Evolutionary conservation across 768 basidiomycete species (phyloP), one percentile per base, ranked within the genome.

Genomic region (Leccinum fibrillosum): DNA sequence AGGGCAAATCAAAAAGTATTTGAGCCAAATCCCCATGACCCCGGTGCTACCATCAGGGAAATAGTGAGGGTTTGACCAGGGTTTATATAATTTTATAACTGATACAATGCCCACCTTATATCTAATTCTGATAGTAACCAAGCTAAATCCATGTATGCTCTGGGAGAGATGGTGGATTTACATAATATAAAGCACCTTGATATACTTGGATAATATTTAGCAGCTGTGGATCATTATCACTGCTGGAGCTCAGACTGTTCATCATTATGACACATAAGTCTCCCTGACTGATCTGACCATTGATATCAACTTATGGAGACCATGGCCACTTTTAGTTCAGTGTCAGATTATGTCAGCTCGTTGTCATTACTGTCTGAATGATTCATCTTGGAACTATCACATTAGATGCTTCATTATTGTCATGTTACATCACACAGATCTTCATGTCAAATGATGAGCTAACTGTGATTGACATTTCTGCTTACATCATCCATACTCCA

Each of bases 1-100:
- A 54, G 51, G 47, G 60, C 60, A n/a, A 61, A 61, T 21, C 34
- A 25, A 37, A 3, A 21, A 5, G 47, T 25, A 2, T 52, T 53
- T 10, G 49, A 42, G 7, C 35, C 47, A 5, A 32, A 55, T 21
- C 9, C 28, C 5, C 2, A 15, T 5, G 51, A 53, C 17, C 49
- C 30, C 12, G 19, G 5, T 2, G 28, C 44, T 11, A 4, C 57
- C 30, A 30, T 30, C 30, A 30, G 30, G 30, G 30, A 30, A 30
- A 30, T 1, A 30, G 30, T 30, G 30, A 45, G 44, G 19, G 44
- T 45, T 12, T 45, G 44, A 45, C 5, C 8, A 45, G 8, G 44
- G 44, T 21, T 45, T 45, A 45, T 45, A 8, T 21, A 45, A 45
- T 19, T 19, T 45, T 45, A 12, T 45, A 21, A 45, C 44, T 12